A percentile compares a stretch with the other conserved stretches of the same genome.
phyloP scores from a whole-genome alignment of 768 basidiomycete species.

The Rhizopogon vesiculosus region DNA sequence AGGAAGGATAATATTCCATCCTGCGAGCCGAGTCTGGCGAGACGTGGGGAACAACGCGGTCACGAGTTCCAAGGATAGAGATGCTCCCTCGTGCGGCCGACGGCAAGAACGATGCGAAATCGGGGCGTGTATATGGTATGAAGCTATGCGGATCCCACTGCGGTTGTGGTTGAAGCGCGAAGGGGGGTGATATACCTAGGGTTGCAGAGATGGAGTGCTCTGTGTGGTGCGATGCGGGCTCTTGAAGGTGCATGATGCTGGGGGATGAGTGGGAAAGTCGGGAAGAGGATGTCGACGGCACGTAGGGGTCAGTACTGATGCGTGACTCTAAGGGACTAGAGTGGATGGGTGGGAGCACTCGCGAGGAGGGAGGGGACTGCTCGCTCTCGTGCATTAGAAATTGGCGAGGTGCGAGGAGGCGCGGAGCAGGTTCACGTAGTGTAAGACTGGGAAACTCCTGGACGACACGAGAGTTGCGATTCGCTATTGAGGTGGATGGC shows the following conservation, averaged over 20 bases:
- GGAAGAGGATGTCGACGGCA: conserved; percentile 17
- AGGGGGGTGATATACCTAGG: conserved; percentile 45
- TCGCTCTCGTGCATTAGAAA: conserved; percentile 9
- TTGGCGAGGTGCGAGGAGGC: conserved; percentile 6
- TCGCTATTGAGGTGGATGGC: not conserved
- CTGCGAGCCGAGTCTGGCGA: conserved; percentile 8
- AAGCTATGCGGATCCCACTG: conserved; percentile 54
- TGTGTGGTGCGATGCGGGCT: conserved; percentile 16
- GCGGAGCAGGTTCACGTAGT: conserved; percentile 11
- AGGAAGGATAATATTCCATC: conserved; percentile 9
- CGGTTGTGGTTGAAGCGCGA: conserved; percentile 61
- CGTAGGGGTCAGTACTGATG: conserved; percentile 11
- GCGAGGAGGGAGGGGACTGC: conserved; percentile 20
- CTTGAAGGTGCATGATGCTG: conserved; percentile 12
- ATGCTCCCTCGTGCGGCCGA: conserved; percentile 21
- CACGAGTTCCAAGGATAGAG: conserved; percentile 10
- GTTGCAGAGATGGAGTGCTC: conserved; percentile 8
- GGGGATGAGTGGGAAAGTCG: conserved; percentile 28
- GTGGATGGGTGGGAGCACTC: conserved; percentile 24
- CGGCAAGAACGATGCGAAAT: conserved; percentile 30
- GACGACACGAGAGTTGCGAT: conserved; percentile 3
- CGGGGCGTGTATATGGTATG: conserved; percentile 31
- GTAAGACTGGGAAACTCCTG: conserved; percentile 6
- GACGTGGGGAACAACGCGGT: conserved; percentile 10
- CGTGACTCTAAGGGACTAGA: conserved; percentile 12